phyloP scores from a whole-genome alignment of 148 eudicot genomes.

The Nepenthes gracilis region DNA sequence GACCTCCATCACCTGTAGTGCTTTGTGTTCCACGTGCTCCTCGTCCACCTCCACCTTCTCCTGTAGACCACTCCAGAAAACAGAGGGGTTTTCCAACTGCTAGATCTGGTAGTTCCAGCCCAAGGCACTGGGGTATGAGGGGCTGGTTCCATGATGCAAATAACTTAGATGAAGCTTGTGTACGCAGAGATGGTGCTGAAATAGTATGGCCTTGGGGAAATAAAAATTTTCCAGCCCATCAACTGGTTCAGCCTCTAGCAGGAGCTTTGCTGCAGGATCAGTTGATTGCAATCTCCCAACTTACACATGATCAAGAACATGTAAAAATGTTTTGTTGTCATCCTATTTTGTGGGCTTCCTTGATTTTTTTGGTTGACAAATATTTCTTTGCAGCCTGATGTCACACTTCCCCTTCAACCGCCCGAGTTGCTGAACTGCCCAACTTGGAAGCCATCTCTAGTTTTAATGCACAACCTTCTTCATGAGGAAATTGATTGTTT shows the following conservation, averaged over 20 bases:
- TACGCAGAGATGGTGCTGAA: constrained; percentile 79
- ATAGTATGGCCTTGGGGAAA: constrained; percentile 93
- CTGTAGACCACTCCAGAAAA: constrained; percentile 72
- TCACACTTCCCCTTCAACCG: constrained; percentile 70
- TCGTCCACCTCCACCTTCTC: constrained; percentile 90
- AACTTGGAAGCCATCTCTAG: constrained; percentile 42
- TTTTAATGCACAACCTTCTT: constrained; percentile 62
- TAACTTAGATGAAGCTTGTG: constrained; percentile 69
- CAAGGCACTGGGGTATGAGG: constrained; percentile 89
- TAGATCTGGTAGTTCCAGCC: constrained; percentile 98
- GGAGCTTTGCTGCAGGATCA: constrained; percentile 87
- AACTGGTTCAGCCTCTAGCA: constrained; percentile 67
- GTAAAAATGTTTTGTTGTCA: constrained; percentile 25
- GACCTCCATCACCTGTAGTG: constrained; percentile 98
- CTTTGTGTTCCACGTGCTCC: constrained; percentile 97
- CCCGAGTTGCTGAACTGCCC: constrained; percentile 54
- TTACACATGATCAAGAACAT: constrained; percentile 94
- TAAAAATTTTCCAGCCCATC: constrained; percentile 57
- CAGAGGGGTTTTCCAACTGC: constrained; percentile 90
- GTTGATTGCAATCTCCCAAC: constrained; percentile 78
- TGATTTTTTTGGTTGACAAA: constrained; percentile 3
- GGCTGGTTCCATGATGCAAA: constrained; percentile 79
- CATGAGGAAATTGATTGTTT: constrained; percentile 90
- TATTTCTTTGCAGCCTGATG: constrained; percentile 68
- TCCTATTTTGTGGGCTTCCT: constrained; percentile 6